These are phyloP conservation scores for Ophiostoma australiae DNA, from an alignment of 2,329 filamentous ascomycete species.

Conservation along the genomic window DNA sequence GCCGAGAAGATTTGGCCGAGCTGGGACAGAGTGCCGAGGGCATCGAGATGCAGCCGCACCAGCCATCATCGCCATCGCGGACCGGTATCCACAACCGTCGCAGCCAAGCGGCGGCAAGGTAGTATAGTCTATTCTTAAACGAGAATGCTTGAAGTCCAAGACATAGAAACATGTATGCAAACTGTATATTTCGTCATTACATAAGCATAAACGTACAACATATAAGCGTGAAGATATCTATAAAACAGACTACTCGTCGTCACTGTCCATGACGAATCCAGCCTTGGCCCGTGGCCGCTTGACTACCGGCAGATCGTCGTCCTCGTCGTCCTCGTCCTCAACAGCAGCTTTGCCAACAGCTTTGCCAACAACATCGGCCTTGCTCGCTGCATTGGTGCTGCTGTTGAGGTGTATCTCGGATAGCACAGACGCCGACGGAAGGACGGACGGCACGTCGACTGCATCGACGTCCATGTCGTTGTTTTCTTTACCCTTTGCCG, in stretches of 20 bases:
- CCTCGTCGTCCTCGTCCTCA: constrained; percentile 35
- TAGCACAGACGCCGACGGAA: constrained; percentile 20
- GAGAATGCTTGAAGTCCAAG: background rate
- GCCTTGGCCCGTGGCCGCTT: constrained; percentile 44
- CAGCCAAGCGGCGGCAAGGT: background rate
- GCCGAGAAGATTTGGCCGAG: constrained; percentile 24
- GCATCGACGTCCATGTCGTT: constrained; percentile 31
- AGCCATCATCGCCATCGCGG: background rate
- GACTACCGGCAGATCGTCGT: constrained; percentile 41
- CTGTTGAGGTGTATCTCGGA: constrained; percentile 21
- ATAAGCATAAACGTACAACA: background rate
- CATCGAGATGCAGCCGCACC: constrained; percentile 19
- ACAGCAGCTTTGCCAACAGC: constrained; percentile 19
- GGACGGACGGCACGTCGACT: constrained; percentile 24
- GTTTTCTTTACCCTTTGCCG: constrained; percentile 26
- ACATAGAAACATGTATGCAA: background rate
- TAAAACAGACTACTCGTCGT: constrained; percentile 46
- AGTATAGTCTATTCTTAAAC: background rate
- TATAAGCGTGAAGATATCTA: background rate
- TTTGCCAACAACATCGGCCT: constrained; percentile 16
- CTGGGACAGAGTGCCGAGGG: constrained; percentile 20
- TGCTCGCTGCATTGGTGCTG: background rate
- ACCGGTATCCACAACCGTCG: constrained; percentile 26
- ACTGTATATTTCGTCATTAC: background rate
- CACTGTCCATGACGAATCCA: constrained; percentile 56